Base-by-base conservation (phyloP, 768 basidiomycete genomes). In the Tulasnella sp. region DNA sequence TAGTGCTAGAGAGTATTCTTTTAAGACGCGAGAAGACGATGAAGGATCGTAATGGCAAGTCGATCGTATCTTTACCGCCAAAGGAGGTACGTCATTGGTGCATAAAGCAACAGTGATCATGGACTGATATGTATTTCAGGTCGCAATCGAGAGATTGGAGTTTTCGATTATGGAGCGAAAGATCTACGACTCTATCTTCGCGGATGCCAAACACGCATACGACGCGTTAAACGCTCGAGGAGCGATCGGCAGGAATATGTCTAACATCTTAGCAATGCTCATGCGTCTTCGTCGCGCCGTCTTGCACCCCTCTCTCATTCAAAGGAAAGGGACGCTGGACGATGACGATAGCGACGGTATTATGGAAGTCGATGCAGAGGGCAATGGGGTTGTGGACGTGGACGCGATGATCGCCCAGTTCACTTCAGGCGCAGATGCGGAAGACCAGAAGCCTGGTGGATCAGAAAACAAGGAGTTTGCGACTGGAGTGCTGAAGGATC, bases 221-320 rank as follows among this genome's bases (percentile, higher is more conserved):
- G 84, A 92, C 55, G 80, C 80, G 58, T 75, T 94, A 19, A 84
- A 83, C 63, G 84, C 83, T 3, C 85, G 85, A 68, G 92, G 93
- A 3, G 73, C 85, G 2, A 74, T 89, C 29, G 80, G 82, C 64
- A 87, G 81, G 68, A 90, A 91, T 65, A 86, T 87, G 69, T 86
- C 88, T 19, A 82, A 89, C 69, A 90, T 93, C 68, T 78, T 97
- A 66, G 90, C 93, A 11, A 92, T 95, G 86, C 76, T 97, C 29
- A 95, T 95, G 89, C 80, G 89, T 62, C 71, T 96, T 27, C 86
- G 95, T 30, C 90, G 92, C 58, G 93, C 93, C 8, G 93, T 96
- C 3, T 77, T 96, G 21, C 95, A 97, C 68, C 91, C 95, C 0
- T 79, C 79, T 62, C 80, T 98, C 23, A 90, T 96, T 8, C 73